Conservation (phyloP, 2,329 filamentous ascomycete genomes). For the Thermoascus crustaceus region DNA sequence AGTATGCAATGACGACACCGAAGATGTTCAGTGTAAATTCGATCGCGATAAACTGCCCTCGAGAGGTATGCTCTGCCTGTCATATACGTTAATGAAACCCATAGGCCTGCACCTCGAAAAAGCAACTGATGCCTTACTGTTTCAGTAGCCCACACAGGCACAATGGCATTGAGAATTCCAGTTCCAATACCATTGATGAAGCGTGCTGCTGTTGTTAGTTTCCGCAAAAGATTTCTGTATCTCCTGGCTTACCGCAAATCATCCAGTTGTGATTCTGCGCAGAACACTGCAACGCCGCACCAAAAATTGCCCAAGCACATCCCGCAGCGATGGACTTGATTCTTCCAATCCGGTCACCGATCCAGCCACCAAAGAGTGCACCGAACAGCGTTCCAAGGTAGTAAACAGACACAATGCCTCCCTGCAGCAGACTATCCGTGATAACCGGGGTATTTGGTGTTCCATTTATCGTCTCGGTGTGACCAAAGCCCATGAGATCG, state of each 20-base stretch:
- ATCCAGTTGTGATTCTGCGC: slow-evolving; percentile 62
- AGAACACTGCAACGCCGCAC: slow-evolving; percentile 57
- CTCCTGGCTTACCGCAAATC: slow-evolving; percentile 49
- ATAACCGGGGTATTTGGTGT: slow-evolving; percentile 43
- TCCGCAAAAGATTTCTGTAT: not conserved
- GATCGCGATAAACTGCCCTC: slow-evolving; percentile 61
- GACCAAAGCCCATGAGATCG: slow-evolving; percentile 56
- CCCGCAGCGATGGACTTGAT: slow-evolving; percentile 57
- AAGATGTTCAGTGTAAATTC: slow-evolving; percentile 69
- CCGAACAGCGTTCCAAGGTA: slow-evolving; percentile 58
- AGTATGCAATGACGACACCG: slow-evolving; percentile 58
- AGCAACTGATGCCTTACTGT: slow-evolving; percentile 32
- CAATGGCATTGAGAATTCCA: slow-evolving; percentile 61
- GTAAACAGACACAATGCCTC: slow-evolving; percentile 52
- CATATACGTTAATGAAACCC: not conserved
- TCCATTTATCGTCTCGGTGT: slow-evolving; percentile 43
- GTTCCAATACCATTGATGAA: slow-evolving; percentile 59
- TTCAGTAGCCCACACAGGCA: slow-evolving; percentile 65
- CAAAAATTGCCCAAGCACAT: slow-evolving; percentile 50
- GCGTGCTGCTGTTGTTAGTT: slow-evolving; percentile 35
- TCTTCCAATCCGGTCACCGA: slow-evolving; percentile 55
- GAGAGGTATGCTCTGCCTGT: slow-evolving; percentile 51
- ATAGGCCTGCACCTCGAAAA: not conserved
- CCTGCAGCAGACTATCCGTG: slow-evolving; percentile 53
- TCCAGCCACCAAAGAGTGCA: slow-evolving; percentile 54